Conservation (phyloP, 352 stramenopile genomes). For the Phytophthora tubulina region DNA sequence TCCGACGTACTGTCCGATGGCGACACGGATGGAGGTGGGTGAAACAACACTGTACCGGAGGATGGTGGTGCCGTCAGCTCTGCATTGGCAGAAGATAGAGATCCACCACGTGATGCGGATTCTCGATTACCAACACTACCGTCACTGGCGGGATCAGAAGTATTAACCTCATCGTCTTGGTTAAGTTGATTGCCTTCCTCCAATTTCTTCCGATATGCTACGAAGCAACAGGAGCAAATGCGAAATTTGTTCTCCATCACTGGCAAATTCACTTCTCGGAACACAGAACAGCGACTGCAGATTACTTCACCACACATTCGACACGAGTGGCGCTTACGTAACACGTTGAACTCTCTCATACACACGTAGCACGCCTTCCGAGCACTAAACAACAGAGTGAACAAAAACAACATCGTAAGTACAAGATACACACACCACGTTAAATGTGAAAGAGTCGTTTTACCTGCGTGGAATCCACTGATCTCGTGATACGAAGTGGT, state of each 20-base stretch:
- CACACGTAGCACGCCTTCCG: conserved; percentile 73
- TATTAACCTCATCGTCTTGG: conserved; percentile 24
- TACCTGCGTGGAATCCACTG: conserved; percentile 66
- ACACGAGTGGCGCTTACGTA: conserved; percentile 81
- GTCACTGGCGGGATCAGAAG: conserved; percentile 17
- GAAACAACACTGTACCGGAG: conserved; percentile 7
- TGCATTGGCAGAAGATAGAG: neutral
- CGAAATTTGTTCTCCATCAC: conserved; percentile 71
- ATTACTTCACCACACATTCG: conserved; percentile 87
- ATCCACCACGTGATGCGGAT: conserved; percentile 4
- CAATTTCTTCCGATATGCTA: conserved; percentile 65
- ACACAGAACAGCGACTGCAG: conserved; percentile 80
- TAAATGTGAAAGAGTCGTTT: neutral
- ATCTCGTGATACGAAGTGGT: conserved; percentile 63
- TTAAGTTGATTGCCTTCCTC: conserved; percentile 28
- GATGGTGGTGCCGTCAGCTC: neutral
- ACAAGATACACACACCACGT: neutral
- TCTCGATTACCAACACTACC: conserved; percentile 14
- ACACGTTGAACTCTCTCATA: conserved; percentile 71
- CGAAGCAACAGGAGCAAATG: conserved; percentile 78
- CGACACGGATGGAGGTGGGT: conserved; percentile 18
- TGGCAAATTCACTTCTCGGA: conserved; percentile 69
- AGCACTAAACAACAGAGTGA: conserved; percentile 23
- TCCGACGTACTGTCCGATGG: conserved; percentile 47
- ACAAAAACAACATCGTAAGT: neutral